Evolutionary conservation across 305 asterid species (phyloP), one percentile per base, ranked within the genome.

Genomic region (Plantago lanceolata): DNA sequence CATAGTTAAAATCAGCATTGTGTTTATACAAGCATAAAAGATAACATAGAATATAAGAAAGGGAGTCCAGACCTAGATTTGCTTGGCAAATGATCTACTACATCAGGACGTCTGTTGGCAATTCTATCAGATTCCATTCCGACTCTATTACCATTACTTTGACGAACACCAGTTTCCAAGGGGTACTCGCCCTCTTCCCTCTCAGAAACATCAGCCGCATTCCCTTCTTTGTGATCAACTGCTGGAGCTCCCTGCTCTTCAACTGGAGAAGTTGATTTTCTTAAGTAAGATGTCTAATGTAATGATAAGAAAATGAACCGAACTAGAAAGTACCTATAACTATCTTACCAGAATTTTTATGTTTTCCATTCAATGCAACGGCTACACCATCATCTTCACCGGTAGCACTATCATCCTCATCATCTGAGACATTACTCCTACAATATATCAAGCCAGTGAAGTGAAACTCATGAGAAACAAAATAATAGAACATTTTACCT

Each of bases 141-240:
- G 54, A 53, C 68, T 67, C 86, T 81, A 68, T 71, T 68, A 65
- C 86, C 89, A 70, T 90, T 93, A 84, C 76, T 86, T 75, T 67
- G 87, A 73, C 74, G 86, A 55, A 77, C 90, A 61, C 96, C 97
- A 57, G 90, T 90, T 76, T 86, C 99, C 71, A 74, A 74, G 33
- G 97, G 90, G 66, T 80, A 90, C 76, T 83, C 94, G 17, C 87
- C 89, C 66, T 84, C 99, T 74, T 87, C 96, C 63, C 72, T 81
- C 29, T 86, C 99, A 57, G 83, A 78, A 62, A 78, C 69, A 66
- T 79, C 88, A 64, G 79, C 68, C 58, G 66, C 62, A 62, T 79
- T 84, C 69, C 77, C 80, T 66, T 78, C 75, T 64, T 59, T 83
- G 64, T 77, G 81, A 66, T 70, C 75, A 63, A 65, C 66, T n/a